phyloP scores from a whole-genome alignment of 495 filamentous ascomycete genomes.

The Daldinia grandis region DNA sequence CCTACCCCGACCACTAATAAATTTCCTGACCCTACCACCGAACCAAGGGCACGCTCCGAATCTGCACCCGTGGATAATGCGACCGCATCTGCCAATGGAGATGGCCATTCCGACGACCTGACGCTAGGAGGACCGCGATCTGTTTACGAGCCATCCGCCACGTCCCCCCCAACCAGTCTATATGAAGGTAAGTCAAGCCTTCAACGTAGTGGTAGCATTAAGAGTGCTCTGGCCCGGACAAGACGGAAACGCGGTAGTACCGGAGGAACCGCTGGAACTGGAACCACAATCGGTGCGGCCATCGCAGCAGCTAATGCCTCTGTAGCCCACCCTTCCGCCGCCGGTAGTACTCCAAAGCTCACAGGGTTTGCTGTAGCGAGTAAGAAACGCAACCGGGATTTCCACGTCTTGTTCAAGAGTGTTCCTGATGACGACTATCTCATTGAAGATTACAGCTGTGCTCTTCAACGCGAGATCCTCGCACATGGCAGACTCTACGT shows the following conservation, averaged over 20 bases:
- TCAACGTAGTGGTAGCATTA: slow-evolving; percentile 80
- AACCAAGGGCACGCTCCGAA: slow-evolving; percentile 52
- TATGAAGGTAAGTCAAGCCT: slow-evolving; percentile 73
- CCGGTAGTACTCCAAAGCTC: slow-evolving; percentile 71
- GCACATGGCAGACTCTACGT: slow-evolving; percentile 94
- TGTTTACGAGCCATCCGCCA: slow-evolving; percentile 57
- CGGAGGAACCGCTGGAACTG: slow-evolving; percentile 52
- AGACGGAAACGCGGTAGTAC: slow-evolving; percentile 85
- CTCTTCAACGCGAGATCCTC: slow-evolving; percentile 93
- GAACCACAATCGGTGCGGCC: slow-evolving; percentile 69
- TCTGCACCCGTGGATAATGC: slow-evolving; percentile 54
- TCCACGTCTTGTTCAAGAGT: slow-evolving; percentile 91
- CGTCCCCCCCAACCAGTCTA: slow-evolving; percentile 70
- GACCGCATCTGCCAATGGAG: slow-evolving; percentile 24
- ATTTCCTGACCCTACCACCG: slow-evolving; percentile 53
- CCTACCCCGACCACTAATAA: slow-evolving; percentile 52
- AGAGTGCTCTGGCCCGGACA: slow-evolving; percentile 71
- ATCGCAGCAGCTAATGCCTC: slow-evolving; percentile 71
- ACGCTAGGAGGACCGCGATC: slow-evolving; percentile 50
- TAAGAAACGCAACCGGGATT: slow-evolving; percentile 95
- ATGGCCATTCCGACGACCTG: slow-evolving; percentile 45
- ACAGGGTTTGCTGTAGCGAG: slow-evolving; percentile 97
- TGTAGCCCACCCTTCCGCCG: slow-evolving; percentile 68
- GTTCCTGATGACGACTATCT: slow-evolving; percentile 98
- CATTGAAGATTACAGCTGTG: slow-evolving; percentile 98